Base-by-base conservation (phyloP, 2,329 filamentous ascomycete genomes). In the Cordyceps pruinosa region DNA sequence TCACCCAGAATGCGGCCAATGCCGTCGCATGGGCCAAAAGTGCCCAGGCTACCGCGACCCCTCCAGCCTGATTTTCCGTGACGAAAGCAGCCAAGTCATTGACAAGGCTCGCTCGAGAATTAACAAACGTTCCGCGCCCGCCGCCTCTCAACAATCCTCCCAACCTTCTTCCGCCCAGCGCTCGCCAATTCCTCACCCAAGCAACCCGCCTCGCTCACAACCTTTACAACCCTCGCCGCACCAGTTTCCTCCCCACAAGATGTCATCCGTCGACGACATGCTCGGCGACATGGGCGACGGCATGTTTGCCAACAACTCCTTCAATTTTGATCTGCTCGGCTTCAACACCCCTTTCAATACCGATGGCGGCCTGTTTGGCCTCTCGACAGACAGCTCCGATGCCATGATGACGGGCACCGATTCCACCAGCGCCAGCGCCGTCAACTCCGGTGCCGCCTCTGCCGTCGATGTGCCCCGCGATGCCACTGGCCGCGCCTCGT, bases 81-180 rank as follows among this genome's bases (percentile, higher is more conserved):
- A 58, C 46, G 57, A 58, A 53, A 58, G 57, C 57, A 58, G 57
- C 21, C 57, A 58, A 41, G 50, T 54, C 44, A 58, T 58, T 50
- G 57, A 58, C 30, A 58, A 54, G 51, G 57, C 51, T 45, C 44
- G 50, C 28, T 58, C 57, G 2, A 55, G 34, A 42, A 37, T 58
- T 8, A 55, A 52, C 50, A 58, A 58, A 26, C 50, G 46, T 7
- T 25, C 57, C 26, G 46, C 45, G 21, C 23, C 32, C 17, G 17
- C 47, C n/a, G 17, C 47, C n/a, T 32, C 55, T 15, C 46, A 44
- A 47, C 48, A 58, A 25, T 2, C 46, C 3, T 57, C 54, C 15
- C 46, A 49, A n/a, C 10, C 54, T 15, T 25, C 53, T n/a, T 47
- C 53, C 19, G 32, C 46, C 17, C 45, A 50, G 28, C 45, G 54